Conservation (phyloP, 305 asterid species). For the Nicotiana rustica region DNA sequence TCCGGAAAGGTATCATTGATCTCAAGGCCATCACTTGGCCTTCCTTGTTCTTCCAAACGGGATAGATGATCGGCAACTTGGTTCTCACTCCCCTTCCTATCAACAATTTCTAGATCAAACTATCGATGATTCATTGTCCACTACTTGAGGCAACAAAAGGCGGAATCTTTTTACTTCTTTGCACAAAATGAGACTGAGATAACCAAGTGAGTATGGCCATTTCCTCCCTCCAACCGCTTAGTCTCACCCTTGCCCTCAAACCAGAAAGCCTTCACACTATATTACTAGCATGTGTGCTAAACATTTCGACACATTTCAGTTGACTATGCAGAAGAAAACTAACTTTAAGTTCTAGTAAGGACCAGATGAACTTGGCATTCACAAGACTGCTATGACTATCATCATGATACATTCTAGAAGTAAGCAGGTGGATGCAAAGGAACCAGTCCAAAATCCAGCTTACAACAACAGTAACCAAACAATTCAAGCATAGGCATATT, state of each 20-base stretch:
- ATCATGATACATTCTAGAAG: conserved; percentile 11
- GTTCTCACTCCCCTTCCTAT: too few relatives aligned
- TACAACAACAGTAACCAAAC: background rate
- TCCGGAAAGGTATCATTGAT: too few relatives aligned
- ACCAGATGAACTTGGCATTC: background rate
- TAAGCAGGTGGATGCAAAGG: background rate
- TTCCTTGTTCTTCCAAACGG: too few relatives aligned
- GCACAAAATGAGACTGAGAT: background rate
- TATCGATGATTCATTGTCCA: background rate
- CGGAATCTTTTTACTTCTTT: background rate
- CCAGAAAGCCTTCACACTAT: background rate
- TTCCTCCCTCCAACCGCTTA: background rate
- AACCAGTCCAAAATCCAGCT: background rate
- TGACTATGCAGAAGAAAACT: background rate
- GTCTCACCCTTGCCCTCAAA: background rate
- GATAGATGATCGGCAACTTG: too few relatives aligned
- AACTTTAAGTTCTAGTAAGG: background rate
- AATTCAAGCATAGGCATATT: conserved; percentile 9
- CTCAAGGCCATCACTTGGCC: too few relatives aligned
- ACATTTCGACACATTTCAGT: background rate
- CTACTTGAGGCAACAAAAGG: background rate
- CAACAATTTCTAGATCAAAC: too few relatives aligned
- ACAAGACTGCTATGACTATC: background rate
- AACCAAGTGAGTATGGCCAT: too few relatives aligned
- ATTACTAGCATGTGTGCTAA: background rate